Evolutionary conservation across 257 asterid genomes (phyloP), one percentile per base, ranked within the genome.

Genomic region (Nicotiana undulata): DNA sequence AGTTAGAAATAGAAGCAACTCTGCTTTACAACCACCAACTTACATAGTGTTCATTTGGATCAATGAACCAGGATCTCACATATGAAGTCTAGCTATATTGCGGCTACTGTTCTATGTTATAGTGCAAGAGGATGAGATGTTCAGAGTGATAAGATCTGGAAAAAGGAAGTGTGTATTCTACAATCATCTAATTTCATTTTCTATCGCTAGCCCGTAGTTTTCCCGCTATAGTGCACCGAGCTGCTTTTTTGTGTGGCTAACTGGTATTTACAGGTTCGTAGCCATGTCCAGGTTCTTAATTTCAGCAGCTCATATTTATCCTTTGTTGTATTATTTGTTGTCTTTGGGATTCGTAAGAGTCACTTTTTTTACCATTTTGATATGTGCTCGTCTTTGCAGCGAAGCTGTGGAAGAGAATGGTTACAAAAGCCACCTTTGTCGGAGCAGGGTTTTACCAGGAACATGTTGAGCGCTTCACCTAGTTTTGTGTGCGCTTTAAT

Each of bases 371-470:
- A 76, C 59, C 67, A 34, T 81, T 44, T 10, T 87, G 75, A 44
- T 66, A 49, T 53, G 15, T 56, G 22, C 56, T 67, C 13, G 65
- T 34, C 77, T 82, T 81, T 83, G 84, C 93, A 95, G 98, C 98
- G 74, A 95, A 95, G 86, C 99, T 93, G 82, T 95, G 98, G 99
- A 95, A 95, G 93, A 92, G 99, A 85, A 95, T 95, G 99, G 89
- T 95, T 86, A 95, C 99, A 20, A 93, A 95, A 83, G 98, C 96
- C 31, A 95, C 97, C 10, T 95, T 95, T 63, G 97, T 95, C 1
- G 99, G 99, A 61, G 96, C 92, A 53, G 90, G 92, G 77, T n/a
- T 95, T 95, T 83, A 95, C 98, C 3, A n/a, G n/a, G n/a, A n/a
- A n/a, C n/a, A n/a, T n/a, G n/a, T n/a, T n/a, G n/a, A n/a, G n/a